A percentile compares a stretch with the other conserved stretches of the same genome.
These are phyloP conservation scores for Eragrostis nindensis DNA, from an alignment of 176 grass and related monocot genomes.

Conservation along the genomic window DNA sequence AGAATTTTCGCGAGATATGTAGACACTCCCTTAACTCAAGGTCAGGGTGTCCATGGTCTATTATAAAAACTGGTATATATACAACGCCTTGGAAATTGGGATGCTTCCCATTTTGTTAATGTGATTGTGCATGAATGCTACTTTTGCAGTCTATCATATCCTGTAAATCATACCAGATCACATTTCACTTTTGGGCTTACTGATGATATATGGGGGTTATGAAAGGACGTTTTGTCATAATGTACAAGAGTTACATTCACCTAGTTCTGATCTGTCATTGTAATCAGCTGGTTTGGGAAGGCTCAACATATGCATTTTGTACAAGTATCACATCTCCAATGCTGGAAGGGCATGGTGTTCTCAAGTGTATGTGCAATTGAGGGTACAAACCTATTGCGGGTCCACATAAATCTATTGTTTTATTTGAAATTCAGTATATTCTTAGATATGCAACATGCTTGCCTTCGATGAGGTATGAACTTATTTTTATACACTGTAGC, in stretches of 20 bases:
- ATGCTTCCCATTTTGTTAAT: too few species aligned
- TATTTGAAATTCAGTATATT: background rate
- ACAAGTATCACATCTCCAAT: background rate
- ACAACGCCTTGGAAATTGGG: too few species aligned
- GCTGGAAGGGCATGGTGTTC: background rate
- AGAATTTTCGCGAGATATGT: background rate
- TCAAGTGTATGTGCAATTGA: background rate
- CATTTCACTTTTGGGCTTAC: background rate
- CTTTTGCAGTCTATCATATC: background rate
- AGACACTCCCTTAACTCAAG: background rate
- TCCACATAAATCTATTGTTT: background rate
- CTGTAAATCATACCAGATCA: background rate
- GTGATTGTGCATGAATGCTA: background rate
- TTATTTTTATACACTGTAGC: background rate
- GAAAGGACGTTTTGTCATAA: too few species aligned
- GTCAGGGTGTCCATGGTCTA: background rate
- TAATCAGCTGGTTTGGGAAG: background rate
- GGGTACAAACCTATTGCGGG: background rate
- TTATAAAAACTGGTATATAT: too few species aligned
- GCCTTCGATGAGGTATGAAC: background rate
- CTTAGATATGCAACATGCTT: background rate
- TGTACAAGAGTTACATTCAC: background rate
- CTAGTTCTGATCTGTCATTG: background rate
- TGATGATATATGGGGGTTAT: too few species aligned
- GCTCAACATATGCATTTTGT: constrained; percentile 3